Conservation (phyloP, 179 eudicot species). For the Beta lomatogona region DNA sequence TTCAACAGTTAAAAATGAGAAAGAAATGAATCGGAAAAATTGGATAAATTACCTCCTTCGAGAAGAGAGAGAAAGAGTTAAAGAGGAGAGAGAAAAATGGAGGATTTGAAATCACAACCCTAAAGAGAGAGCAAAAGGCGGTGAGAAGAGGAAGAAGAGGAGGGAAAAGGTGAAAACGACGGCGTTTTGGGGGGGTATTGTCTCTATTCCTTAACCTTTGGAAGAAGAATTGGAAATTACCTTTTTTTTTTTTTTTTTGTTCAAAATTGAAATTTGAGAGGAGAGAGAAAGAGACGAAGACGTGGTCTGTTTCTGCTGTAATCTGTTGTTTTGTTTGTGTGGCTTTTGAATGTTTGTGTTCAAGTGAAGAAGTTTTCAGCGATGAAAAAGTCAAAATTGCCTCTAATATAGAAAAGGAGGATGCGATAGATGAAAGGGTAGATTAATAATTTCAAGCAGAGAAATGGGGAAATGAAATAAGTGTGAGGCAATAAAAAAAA, state of each 20-base stretch:
- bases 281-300: neutral
- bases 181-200: conserved; percentile 12
- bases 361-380: neutral
- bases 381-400: neutral
- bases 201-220: too few relatives aligned
- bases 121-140: conserved; percentile 11
- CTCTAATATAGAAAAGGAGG: neutral
- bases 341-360: neutral
- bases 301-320: neutral
- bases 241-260: too few relatives aligned
- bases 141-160: neutral
- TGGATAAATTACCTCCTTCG: neutral
- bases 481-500: neutral
- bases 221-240: too few relatives aligned
- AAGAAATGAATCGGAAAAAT: neutral
- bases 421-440: neutral
- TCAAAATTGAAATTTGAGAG: too few relatives aligned
- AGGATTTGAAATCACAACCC: conserved; percentile 20
- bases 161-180: conserved; percentile 27
- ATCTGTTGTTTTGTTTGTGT: neutral
- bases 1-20: neutral
- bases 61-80: conserved; percentile 13
- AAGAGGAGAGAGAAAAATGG: conserved; percentile 15
- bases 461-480: neutral
- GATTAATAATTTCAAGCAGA: neutral